phyloP scores from a whole-genome alignment of 2,329 filamentous ascomycete genomes.

The Hysterium pulicare region DNA sequence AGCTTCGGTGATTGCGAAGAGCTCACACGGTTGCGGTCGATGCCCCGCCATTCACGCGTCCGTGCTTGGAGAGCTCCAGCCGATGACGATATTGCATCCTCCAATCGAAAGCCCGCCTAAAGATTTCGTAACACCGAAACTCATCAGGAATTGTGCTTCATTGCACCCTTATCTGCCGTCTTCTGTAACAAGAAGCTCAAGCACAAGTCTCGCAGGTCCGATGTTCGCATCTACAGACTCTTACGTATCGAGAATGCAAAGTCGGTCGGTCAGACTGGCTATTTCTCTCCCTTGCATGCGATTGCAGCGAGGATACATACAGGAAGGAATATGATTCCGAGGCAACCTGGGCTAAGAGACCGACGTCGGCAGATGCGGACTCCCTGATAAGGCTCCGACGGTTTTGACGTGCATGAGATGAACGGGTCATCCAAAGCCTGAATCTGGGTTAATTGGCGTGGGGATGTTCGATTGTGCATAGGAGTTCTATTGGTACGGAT shows the following conservation, averaged over 20 bases:
- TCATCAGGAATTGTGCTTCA: neutral
- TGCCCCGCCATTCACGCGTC: neutral
- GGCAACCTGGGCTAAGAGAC: too few relatives aligned
- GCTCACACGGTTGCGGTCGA: neutral
- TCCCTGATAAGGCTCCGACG: neutral
- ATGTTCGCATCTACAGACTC: slow-evolving; percentile 15
- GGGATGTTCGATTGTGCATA: too few relatives aligned
- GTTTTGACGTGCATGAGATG: neutral
- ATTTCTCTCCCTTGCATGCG: too few relatives aligned
- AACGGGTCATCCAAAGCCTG: slow-evolving; percentile 5
- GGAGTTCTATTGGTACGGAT: too few relatives aligned
- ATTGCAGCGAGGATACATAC: too few relatives aligned
- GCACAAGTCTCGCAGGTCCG: slow-evolving; percentile 6
- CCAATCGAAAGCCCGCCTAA: neutral
- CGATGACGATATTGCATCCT: neutral
- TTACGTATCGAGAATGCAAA: slow-evolving; percentile 21
- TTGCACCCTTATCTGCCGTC: neutral
- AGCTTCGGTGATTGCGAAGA: neutral
- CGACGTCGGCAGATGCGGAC: neutral
- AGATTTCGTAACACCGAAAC: neutral
- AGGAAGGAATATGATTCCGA: too few relatives aligned
- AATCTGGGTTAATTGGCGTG: slow-evolving; percentile 4
- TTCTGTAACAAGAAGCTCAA: neutral
- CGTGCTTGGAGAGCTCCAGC: too few relatives aligned
- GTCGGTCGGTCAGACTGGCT: too few relatives aligned